These are phyloP conservation scores for Penicillium roqueforti DNA, from an alignment of 495 filamentous ascomycete species.

Conservation along the genomic window DNA sequence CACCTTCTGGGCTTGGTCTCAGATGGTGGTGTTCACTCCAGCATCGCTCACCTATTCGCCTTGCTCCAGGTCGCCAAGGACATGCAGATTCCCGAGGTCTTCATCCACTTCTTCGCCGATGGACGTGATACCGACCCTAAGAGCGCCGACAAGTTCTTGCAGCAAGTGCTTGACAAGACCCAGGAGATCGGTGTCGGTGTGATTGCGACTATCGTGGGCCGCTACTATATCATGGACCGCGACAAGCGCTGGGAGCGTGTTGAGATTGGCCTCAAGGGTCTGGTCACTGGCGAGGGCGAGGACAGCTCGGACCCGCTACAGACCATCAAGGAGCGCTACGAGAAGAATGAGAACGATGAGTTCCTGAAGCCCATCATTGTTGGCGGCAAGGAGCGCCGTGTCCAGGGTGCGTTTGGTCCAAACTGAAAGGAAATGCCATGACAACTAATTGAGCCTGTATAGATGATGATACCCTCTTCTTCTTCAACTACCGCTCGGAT, in stretches of 20 bases:
- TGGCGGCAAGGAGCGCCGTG: conserved; percentile 73
- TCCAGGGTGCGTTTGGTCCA: conserved; percentile 60
- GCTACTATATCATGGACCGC: conserved; percentile 99
- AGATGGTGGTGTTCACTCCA: conserved; percentile 93
- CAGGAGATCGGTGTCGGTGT: conserved; percentile 82
- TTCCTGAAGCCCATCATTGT: conserved; percentile 98
- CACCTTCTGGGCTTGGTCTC: conserved; percentile 88
- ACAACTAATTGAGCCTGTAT: conserved; percentile 9
- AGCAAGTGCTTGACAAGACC: conserved; percentile 70
- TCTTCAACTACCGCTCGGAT: conserved; percentile 99
- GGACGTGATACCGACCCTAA: conserved; percentile 97
- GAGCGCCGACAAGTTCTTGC: conserved; percentile 79
- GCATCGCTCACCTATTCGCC: conserved; percentile 86
- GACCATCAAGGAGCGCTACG: conserved; percentile 83
- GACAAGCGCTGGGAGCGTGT: conserved; percentile 98
- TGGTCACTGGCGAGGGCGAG: conserved; percentile 83
- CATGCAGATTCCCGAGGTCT: conserved; percentile 79
- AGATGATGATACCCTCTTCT: conserved; percentile 94
- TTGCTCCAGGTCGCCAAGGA: conserved; percentile 87
- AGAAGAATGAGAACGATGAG: conserved; percentile 85
- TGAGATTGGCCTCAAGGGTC: conserved; percentile 80
- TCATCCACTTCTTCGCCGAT: conserved; percentile 98
- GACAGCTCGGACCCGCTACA: conserved; percentile 76
- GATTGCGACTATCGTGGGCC: conserved; percentile 89
- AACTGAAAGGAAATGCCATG: neutral